Evolutionary conservation across 2,329 filamentous ascomycete genomes (phyloP), one percentile per base, ranked within the genome.

Genomic region (Aspergillus transmontanensis): DNA sequence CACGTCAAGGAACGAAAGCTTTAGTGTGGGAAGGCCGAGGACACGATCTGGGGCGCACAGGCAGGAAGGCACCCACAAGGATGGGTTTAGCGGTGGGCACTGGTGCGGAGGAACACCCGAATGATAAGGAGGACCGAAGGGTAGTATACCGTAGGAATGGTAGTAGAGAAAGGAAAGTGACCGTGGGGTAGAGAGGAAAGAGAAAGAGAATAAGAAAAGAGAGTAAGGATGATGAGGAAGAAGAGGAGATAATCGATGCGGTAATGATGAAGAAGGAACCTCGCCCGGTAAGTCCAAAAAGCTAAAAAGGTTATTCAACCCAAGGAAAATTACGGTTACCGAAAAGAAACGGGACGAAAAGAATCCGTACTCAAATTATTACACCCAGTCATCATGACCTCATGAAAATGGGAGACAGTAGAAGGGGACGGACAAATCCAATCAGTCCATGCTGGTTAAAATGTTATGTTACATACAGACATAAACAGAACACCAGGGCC

Each of bases 1-100:
- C 69, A 71, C 69, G 69, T 71, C 69, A 68, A 66, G 56, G 50
- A 43, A 65, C 53, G 39, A 51, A 48, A 43, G 59, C 54, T 62
- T 58, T 64, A 69, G 66, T 60, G 66, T 51, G 48, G 46, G 28
- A 51, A 32, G 48, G 48, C 28, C 48, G 61, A 64, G 64, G 61
- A 60, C 28, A 59, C 45, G 63, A 59, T 61, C 59, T 51, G 54
- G 59, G 55, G 66, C 55, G 57, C 39, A 30, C 58, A 56, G 61
- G 54, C 45, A 59, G 28, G 58, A 51, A 56, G 45, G 14, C 45
- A 46, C 54, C 28, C 34, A 60, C 41, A 34, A 41, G 36, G 43
- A 54, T 36, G 54, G 50, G 45, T 50, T 51, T 51, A 46, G 30
- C 39, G 21, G 51, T 41, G 41, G 34, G 45, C 12, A 41, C 7